Evolutionary conservation across 2,329 filamentous ascomycete species (phyloP).

Genomic region (Periconia macrospinosa): DNA sequence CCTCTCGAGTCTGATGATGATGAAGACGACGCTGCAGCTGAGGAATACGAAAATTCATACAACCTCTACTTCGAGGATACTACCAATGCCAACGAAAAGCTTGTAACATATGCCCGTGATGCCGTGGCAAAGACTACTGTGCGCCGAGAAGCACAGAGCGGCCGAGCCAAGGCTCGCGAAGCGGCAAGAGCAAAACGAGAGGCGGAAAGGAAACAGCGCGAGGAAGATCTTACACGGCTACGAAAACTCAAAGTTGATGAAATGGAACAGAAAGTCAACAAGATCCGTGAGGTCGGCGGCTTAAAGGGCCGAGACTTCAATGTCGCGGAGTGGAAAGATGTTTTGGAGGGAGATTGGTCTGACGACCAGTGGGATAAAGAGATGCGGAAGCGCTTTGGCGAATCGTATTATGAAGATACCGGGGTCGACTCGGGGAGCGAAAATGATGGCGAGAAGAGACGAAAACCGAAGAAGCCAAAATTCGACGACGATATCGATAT

Average conservation of each 20-base stretch:
- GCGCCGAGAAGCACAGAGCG: conserved; percentile 77
- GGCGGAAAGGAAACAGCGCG: conserved; percentile 72
- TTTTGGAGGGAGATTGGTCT: conserved; percentile 87
- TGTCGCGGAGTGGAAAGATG: conserved; percentile 79
- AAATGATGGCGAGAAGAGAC: conserved; percentile 53
- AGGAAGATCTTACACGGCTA: conserved; percentile 79
- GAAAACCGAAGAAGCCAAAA: conserved; percentile 76
- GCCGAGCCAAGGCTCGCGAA: conserved; percentile 77
- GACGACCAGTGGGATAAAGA: conserved; percentile 87
- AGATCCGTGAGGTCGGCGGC: conserved; percentile 88
- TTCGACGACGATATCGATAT: conserved; percentile 99
- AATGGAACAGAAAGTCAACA: conserved; percentile 80
- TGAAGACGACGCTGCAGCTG: conserved; percentile 72
- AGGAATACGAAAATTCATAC: conserved; percentile 89
- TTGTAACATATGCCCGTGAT: conserved; percentile 88
- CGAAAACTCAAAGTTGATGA: conserved; percentile 90
- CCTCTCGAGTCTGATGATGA: conserved; percentile 92
- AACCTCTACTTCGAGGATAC: conserved; percentile 97
- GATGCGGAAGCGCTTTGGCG: conserved; percentile 86
- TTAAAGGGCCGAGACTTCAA: conserved; percentile 66
- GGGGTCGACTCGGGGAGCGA: conserved; percentile 49
- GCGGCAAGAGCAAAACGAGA: conserved; percentile 77
- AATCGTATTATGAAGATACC: conserved; percentile 81
- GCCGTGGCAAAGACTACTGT: conserved; percentile 80
- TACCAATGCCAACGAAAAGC: conserved; percentile 79